Conservation (phyloP, 2,329 filamentous ascomycete genomes). For the Sordariomycetes sp. region DNA sequence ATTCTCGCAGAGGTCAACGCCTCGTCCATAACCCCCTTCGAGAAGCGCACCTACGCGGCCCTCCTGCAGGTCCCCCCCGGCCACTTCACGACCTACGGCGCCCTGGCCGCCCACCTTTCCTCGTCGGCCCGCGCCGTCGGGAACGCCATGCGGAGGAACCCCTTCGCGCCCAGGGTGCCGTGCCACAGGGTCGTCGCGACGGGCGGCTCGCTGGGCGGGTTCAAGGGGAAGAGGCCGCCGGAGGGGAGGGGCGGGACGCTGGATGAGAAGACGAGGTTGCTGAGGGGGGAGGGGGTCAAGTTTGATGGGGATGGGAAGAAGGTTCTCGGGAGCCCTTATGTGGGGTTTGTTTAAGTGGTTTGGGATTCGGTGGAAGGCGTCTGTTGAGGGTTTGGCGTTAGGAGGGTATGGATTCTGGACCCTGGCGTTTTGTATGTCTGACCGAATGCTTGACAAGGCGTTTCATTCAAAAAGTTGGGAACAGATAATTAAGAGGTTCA, state of each 20-base stretch:
- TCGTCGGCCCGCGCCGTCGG: conserved; percentile 70
- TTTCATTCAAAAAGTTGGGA: too few relatives aligned
- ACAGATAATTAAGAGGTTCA: too few relatives aligned
- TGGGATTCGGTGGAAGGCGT: not conserved
- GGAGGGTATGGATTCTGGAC: not conserved
- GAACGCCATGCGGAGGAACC: conserved; percentile 66
- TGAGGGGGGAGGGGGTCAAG: conserved; percentile 53
- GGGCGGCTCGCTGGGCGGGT: conserved; percentile 60
- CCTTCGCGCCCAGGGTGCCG: conserved; percentile 72
- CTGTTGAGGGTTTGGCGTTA: not conserved
- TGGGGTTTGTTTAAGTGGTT: conserved; percentile 21
- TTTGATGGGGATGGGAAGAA: conserved; percentile 46
- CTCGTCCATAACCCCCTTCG: conserved; percentile 30
- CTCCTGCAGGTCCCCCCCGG: conserved; percentile 71
- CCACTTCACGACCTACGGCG: conserved; percentile 66
- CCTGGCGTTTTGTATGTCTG: too few relatives aligned
- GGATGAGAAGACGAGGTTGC: conserved; percentile 50
- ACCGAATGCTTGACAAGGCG: too few relatives aligned
- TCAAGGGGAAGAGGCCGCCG: conserved; percentile 55
- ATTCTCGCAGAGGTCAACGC: not conserved
- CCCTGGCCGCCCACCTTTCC: conserved; percentile 54
- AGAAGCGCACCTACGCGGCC: conserved; percentile 57
- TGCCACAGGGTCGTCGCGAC: conserved; percentile 74
- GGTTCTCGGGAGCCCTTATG: conserved; percentile 47
- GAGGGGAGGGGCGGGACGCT: conserved; percentile 52